Evolutionary conservation across 768 basidiomycete genomes (phyloP), one percentile per base, ranked within the genome.

Genomic region (Psilocybe azurescens): DNA sequence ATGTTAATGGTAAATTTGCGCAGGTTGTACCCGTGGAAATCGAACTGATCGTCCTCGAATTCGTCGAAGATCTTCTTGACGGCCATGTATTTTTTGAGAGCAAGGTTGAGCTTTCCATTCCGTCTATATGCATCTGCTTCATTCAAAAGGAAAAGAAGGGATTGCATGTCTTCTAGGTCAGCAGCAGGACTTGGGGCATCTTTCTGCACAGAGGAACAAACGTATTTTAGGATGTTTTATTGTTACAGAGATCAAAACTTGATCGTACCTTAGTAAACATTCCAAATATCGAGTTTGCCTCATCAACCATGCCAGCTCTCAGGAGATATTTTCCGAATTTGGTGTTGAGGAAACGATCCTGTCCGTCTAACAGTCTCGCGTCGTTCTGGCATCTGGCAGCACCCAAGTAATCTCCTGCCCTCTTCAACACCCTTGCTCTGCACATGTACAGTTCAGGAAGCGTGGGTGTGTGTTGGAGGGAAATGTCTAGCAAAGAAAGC

Each of bases 91-190:
- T 87, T 86, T 78, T 97, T 97, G 70, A 99, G 78, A 5, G 97
- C 95, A 64, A 91, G 78, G 33, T 88, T 87, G 24, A 88, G 77
- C 67, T 88, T 88, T 1, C 90, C 89, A 56, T 80, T 78, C 3
- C 84, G 84, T 58, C 81, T 76, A 56, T 93, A 86, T 1, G 90
- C 83, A 60, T 91, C 86, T 0, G 86, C 97, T 67, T 93, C 89
- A 74, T 97, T 95, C 16, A 83, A 74, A 24, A 99, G 78, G 76
- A 92, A 97, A 67, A 95, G 85, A 50, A 96, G 73, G 28, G 94
- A 95, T 73, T 99, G 97, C 94, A 99, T 95, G 62, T 99, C 97
- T 66, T 95, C 89, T 36, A 99, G 78, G 74, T 99, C 97, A 8
- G 83, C 78, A 2, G 85, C 85, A 16, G 94, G 90, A 54, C 85